These are phyloP conservation scores for Raphanus raphanistrum DNA, from an alignment of 345 rosid species.

Conservation along the genomic window DNA sequence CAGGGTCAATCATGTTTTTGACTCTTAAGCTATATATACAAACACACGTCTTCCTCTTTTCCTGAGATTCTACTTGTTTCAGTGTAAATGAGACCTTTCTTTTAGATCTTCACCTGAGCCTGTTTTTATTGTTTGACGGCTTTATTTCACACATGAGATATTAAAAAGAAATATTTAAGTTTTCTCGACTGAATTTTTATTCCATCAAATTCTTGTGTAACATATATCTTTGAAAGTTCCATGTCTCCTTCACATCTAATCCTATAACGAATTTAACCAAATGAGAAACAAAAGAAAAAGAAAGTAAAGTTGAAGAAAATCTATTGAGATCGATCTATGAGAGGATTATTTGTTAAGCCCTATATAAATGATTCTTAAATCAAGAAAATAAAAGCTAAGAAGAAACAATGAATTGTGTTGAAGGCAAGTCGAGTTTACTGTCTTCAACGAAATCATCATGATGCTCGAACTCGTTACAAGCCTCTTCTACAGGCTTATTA, in stretches of 20 bases:
- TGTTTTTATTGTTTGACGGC: background rate
- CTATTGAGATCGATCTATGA: slow-evolving; percentile 15
- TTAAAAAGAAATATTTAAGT: background rate
- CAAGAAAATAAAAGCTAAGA: slow-evolving; percentile 39
- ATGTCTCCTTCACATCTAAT: slow-evolving; percentile 20
- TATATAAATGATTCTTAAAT: slow-evolving; percentile 9
- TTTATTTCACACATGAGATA: background rate
- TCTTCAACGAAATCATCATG: slow-evolving; percentile 45
- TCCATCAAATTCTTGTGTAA: slow-evolving; percentile 11
- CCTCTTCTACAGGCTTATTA: slow-evolving; percentile 45
- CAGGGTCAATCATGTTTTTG: no score
- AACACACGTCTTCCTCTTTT: no score
- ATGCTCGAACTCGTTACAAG: slow-evolving; percentile 43
- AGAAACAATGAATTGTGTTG: slow-evolving; percentile 57
- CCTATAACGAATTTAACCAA: background rate
- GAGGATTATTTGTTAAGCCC: background rate
- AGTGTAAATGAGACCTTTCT: no score
- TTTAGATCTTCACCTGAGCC: no score
- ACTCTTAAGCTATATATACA: no score
- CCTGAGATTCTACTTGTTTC: no score
- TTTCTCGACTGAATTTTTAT: background rate
- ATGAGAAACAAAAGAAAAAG: background rate
- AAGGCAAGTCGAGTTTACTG: slow-evolving; percentile 51
- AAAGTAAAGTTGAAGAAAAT: background rate
- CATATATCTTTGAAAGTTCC: background rate